A percentile compares a stretch with the other conserved stretches of the same genome.
Evolutionary conservation across 805 yeast genomes (phyloP).

Genomic region (Metschnikowia chrysomelidarum): DNA sequence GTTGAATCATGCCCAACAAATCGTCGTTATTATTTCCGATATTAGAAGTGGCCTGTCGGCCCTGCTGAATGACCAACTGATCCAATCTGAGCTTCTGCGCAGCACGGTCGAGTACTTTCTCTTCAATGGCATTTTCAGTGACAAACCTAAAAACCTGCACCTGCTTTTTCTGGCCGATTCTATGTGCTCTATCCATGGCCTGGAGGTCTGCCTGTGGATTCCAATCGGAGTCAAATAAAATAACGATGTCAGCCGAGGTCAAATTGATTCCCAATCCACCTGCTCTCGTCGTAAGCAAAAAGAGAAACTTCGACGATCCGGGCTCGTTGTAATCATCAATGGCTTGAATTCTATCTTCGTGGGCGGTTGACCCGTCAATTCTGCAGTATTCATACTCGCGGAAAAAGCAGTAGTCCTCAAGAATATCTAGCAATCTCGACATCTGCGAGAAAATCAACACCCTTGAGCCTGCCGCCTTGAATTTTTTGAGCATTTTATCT

Average conservation of each 20-base stretch:
- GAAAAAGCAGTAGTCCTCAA: slow-evolving; percentile 88
- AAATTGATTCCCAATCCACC: slow-evolving; percentile 95
- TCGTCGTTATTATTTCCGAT: slow-evolving; percentile 76
- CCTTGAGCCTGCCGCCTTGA: slow-evolving; percentile 76
- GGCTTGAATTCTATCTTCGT: slow-evolving; percentile 88
- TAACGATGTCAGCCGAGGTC: slow-evolving; percentile 88
- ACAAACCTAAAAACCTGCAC: slow-evolving; percentile 90
- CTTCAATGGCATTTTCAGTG: slow-evolving; percentile 95
- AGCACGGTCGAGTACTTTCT: slow-evolving; percentile 92
- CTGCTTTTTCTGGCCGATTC: slow-evolving; percentile 96
- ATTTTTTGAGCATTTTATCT: slow-evolving; percentile 74
- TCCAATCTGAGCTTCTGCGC: slow-evolving; percentile 91
- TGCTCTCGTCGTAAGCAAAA: slow-evolving; percentile 88
- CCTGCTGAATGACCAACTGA: slow-evolving; percentile 95
- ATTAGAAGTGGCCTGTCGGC: slow-evolving; percentile 37
- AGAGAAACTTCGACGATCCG: slow-evolving; percentile 76
- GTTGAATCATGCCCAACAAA: slow-evolving; percentile 91
- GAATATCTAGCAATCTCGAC: slow-evolving; percentile 84
- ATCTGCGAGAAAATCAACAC: slow-evolving; percentile 91
- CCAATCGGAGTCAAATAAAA: slow-evolving; percentile 93
- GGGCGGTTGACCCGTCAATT: slow-evolving; percentile 91
- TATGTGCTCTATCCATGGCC: slow-evolving; percentile 97
- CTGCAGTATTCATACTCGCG: slow-evolving; percentile 85
- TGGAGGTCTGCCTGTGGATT: slow-evolving; percentile 97
- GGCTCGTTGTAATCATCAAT: slow-evolving; percentile 90